Conservation (phyloP, 73 alveolate genomes). For the Tetrahymena borealis region DNA sequence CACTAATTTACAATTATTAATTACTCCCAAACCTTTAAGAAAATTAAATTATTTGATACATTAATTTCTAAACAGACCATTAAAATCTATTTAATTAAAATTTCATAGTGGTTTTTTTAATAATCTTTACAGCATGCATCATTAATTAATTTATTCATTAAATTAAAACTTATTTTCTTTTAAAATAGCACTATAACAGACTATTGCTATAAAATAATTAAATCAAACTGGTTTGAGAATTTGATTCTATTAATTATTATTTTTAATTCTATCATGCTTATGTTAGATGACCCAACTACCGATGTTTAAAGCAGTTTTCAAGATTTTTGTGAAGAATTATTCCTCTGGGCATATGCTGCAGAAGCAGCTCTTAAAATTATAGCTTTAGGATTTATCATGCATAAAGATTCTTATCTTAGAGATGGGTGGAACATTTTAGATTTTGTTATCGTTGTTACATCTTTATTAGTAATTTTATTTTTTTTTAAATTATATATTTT, state of each 20-base stretch:
- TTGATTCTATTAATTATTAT: constrained; percentile 43
- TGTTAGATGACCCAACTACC: constrained; percentile 53
- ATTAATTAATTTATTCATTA: no score
- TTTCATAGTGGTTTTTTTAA: no score
- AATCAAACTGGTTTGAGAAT: constrained; percentile 30
- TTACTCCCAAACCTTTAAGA: no score
- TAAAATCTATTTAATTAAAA: no score
- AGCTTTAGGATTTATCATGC: constrained; percentile 59
- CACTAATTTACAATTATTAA: no score
- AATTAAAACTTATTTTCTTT: no score
- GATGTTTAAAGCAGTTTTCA: neutral
- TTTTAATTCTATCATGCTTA: constrained; percentile 46
- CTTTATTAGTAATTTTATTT: constrained; percentile 22
- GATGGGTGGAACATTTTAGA: constrained; percentile 82
- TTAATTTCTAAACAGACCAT: no score
- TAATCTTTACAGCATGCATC: no score
- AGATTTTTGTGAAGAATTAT: constrained; percentile 36
- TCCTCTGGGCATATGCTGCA: constrained; percentile 28
- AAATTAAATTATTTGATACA: no score
- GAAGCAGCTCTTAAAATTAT: constrained; percentile 47
- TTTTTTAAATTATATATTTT: neutral
- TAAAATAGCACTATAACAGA: neutral
- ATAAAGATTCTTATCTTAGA: constrained; percentile 63
- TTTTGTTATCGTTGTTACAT: constrained; percentile 59
- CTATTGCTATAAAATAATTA: neutral